Evolutionary conservation across 352 stramenopile genomes (phyloP).

Genomic region (Pythium brachiatum): DNA sequence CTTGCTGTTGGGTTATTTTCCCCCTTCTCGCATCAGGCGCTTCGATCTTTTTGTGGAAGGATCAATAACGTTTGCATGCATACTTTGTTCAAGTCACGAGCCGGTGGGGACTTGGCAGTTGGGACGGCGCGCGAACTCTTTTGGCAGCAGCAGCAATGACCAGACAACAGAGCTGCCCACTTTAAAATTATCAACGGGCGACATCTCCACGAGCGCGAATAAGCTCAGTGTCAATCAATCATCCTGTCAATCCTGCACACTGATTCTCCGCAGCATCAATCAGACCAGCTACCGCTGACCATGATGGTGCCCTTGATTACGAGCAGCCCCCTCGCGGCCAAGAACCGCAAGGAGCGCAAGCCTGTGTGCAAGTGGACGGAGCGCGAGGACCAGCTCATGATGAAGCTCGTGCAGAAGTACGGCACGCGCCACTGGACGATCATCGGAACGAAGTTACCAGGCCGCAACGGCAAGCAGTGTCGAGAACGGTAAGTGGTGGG

Average conservation of each 20-base stretch:
- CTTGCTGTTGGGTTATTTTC: slow-evolving; percentile 17
- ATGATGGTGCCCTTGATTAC: slow-evolving; percentile 10
- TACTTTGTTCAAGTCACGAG: slow-evolving; percentile 29
- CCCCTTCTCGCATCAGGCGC: slow-evolving; percentile 10
- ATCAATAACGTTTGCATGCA: slow-evolving; percentile 33
- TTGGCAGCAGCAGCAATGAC: slow-evolving; percentile 13
- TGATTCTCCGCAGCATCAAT: not conserved
- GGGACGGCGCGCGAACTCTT: slow-evolving; percentile 25
- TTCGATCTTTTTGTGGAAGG: slow-evolving; percentile 36
- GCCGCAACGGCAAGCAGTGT: slow-evolving; percentile 93
- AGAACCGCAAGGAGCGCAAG: slow-evolving; percentile 66
- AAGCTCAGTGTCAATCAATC: not conserved
- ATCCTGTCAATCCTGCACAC: not conserved
- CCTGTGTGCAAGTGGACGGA: slow-evolving; percentile 84
- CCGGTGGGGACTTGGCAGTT: slow-evolving; percentile 30
- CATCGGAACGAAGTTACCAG: slow-evolving; percentile 96
- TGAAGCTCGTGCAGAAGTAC: slow-evolving; percentile 86
- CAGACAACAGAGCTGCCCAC: slow-evolving; percentile 12
- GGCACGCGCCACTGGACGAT: slow-evolving; percentile 97
- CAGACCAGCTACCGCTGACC: not conserved
- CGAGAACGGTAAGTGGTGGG: slow-evolving; percentile 71
- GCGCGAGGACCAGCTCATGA: slow-evolving; percentile 88
- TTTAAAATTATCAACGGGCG: slow-evolving; percentile 31
- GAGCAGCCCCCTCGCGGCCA: not conserved
- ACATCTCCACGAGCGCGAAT: slow-evolving; percentile 6